Conservation (phyloP, 1,139 yeast species). For the Chernovozyma sophiae-reginae region DNA sequence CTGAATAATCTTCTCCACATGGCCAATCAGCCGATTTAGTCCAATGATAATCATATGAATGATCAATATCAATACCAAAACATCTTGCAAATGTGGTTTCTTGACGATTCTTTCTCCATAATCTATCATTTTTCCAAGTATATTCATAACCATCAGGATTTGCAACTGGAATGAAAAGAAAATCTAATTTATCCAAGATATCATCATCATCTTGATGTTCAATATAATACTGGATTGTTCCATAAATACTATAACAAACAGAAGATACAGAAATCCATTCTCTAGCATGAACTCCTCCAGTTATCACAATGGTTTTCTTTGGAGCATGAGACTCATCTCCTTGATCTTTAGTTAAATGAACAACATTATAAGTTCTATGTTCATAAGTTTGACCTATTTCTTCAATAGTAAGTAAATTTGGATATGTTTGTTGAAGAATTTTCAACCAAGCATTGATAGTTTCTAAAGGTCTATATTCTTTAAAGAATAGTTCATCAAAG, state of each 20-base stretch:
- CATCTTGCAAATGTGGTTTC: conserved; percentile 64
- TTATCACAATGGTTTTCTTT: conserved; percentile 67
- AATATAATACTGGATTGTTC: conserved; percentile 50
- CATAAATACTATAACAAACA: conserved; percentile 57
- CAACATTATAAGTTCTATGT: conserved; percentile 63
- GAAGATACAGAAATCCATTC: conserved; percentile 86
- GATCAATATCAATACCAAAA: conserved; percentile 82
- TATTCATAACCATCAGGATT: conserved; percentile 91
- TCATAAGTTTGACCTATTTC: conserved; percentile 72
- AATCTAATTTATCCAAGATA: conserved; percentile 51
- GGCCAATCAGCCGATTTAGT: conserved; percentile 60
- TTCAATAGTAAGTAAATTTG: conserved; percentile 56
- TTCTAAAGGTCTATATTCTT: conserved; percentile 63
- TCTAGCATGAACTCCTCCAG: conserved; percentile 86
- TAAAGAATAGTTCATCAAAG: conserved; percentile 53
- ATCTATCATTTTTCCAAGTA: conserved; percentile 73
- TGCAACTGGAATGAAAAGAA: conserved; percentile 73
- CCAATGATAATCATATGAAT: conserved; percentile 78
- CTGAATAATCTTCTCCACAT: conserved; percentile 81
- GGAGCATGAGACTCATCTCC: conserved; percentile 41
- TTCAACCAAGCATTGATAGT: conserved; percentile 73
- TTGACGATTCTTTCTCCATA: conserved; percentile 90
- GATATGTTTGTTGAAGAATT: conserved; percentile 49
- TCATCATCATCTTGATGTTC: conserved; percentile 32
- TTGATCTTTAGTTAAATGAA: conserved; percentile 50